Base-by-base conservation (phyloP, 2,329 filamentous ascomycete species). In the Coccinonectria pachysandricola region DNA sequence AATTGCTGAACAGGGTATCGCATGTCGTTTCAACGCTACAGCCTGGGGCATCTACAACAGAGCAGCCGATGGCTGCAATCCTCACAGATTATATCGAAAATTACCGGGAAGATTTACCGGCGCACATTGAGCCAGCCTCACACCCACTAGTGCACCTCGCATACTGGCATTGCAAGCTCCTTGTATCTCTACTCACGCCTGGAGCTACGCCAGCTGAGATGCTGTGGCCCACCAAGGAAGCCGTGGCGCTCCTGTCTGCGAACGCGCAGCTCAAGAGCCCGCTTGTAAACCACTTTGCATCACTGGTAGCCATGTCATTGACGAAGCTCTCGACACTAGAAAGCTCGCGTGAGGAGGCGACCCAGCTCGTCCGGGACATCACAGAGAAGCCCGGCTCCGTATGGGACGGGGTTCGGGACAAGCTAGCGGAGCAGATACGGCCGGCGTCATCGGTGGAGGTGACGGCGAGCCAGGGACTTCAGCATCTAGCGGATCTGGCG, bases 151-250 rank as follows among this genome's bases (percentile, higher is more conserved):
- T 83, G 3, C 71, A 79, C 39, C 60, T 84, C 13, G 69, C 69
- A 11, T 83, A 80, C 52, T 81, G 79, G 69, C 76, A 83, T 48
- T 65, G 71, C 38, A 71, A 75, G 34, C 61, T 83, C 7, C 59
- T 84, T 11, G 63, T 72, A 7, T 71, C 75, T 26, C 62, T 81
- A 3, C 59, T 76, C 28, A 69, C 67, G 19, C 65, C 71, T 2
- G 62, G 62, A 8, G 60, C 67, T 1, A 66, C 68, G 20, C 61
- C 71, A 0, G 54, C 61, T 2, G 68, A 79, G 32, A 61, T 77
- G 10, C 54, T 80, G 12, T 73, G 69, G 50, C 67, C 74, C 5
- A 71, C 71, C 14, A 63, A 64, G 33, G 67, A 75, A 41, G 62
- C 75, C 5, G 62, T 69, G 19, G 59, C 58, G n/a, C 60, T 80